Evolutionary conservation across 805 yeast species (phyloP).

Genomic region (Cyberlindnera misumaiensis): DNA sequence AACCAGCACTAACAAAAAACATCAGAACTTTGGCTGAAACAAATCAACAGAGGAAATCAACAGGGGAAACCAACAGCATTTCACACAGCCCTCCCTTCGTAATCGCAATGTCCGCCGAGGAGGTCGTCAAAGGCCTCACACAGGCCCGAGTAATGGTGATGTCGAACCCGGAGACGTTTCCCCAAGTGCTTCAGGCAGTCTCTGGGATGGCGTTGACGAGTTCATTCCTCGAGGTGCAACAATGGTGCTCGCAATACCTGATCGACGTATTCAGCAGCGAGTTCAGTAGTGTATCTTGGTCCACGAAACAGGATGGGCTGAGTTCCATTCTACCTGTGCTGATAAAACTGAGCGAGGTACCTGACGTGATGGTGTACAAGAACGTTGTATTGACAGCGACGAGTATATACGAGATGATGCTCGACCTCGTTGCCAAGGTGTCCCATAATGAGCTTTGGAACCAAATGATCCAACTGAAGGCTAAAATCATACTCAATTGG

Average conservation of each 20-base stretch:
- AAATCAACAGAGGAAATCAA: background rate
- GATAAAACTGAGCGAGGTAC: constrained; percentile 8
- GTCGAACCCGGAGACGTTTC: constrained; percentile 12
- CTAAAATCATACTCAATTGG: constrained; percentile 55
- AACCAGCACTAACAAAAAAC: background rate
- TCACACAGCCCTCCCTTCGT: background rate
- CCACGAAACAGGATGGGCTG: constrained; percentile 15
- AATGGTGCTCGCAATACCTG: constrained; percentile 21
- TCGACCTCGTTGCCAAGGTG: constrained; percentile 38
- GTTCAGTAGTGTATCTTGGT: constrained; percentile 4
- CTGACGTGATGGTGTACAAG: constrained; percentile 29
- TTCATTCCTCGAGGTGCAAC: constrained; percentile 15
- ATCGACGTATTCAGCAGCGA: constrained; percentile 17
- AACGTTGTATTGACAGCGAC: constrained; percentile 34
- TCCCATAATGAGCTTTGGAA: constrained; percentile 44
- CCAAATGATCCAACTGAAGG: constrained; percentile 48
- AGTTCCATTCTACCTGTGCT: constrained; percentile 9
- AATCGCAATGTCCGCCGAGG: constrained; percentile 8
- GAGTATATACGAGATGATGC: constrained; percentile 38
- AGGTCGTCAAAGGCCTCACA: constrained; percentile 5
- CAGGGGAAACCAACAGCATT: background rate
- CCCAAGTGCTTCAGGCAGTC: constrained; percentile 13
- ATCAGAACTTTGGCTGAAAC: background rate
- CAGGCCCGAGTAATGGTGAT: constrained; percentile 15
- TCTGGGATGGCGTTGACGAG: constrained; percentile 10